Conservation (phyloP, 2,329 filamentous ascomycete species). For the Hymenotorrendiella dingleyae region DNA sequence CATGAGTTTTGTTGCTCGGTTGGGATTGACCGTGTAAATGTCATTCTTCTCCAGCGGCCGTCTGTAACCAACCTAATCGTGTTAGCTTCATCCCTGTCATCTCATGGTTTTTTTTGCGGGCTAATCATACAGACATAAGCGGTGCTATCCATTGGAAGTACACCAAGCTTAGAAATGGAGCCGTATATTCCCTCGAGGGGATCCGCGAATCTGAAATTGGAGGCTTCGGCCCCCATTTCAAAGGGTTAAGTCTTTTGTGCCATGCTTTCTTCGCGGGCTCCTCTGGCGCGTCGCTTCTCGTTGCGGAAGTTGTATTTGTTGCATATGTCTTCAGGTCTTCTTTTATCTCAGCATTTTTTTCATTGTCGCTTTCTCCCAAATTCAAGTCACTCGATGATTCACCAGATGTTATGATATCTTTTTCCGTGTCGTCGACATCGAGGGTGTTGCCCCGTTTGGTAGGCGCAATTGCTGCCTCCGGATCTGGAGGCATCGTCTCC, state of each 20-base stretch:
- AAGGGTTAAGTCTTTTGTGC: slow-evolving; percentile 56
- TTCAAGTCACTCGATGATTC: background rate
- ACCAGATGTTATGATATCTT: slow-evolving; percentile 3
- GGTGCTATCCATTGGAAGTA: slow-evolving; percentile 89
- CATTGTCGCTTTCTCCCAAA: slow-evolving; percentile 6
- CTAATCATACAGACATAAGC: slow-evolving; percentile 69
- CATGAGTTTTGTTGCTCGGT: slow-evolving; percentile 65
- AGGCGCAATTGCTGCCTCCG: slow-evolving; percentile 10
- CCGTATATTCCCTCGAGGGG: slow-evolving; percentile 63
- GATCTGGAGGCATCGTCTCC: slow-evolving; percentile 7
- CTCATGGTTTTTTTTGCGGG: no score
- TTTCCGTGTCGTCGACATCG: slow-evolving; percentile 15
- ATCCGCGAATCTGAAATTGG: slow-evolving; percentile 47
- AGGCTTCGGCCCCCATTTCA: slow-evolving; percentile 53
- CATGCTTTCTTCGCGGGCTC: slow-evolving; percentile 46
- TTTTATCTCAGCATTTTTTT: slow-evolving; percentile 14
- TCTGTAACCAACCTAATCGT: slow-evolving; percentile 69
- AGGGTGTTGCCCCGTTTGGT: slow-evolving; percentile 15
- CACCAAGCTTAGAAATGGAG: slow-evolving; percentile 66
- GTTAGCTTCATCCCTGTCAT: no score
- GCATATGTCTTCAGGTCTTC: slow-evolving; percentile 40
- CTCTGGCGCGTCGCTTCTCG: slow-evolving; percentile 34
- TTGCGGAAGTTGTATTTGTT: slow-evolving; percentile 46
- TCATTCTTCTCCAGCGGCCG: slow-evolving; percentile 78
- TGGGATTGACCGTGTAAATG: slow-evolving; percentile 82